A percentile compares a stretch with the other conserved stretches of the same genome.
phyloP scores from a whole-genome alignment of 257 asterid species.

The Dorcoceras hygrometricum region DNA sequence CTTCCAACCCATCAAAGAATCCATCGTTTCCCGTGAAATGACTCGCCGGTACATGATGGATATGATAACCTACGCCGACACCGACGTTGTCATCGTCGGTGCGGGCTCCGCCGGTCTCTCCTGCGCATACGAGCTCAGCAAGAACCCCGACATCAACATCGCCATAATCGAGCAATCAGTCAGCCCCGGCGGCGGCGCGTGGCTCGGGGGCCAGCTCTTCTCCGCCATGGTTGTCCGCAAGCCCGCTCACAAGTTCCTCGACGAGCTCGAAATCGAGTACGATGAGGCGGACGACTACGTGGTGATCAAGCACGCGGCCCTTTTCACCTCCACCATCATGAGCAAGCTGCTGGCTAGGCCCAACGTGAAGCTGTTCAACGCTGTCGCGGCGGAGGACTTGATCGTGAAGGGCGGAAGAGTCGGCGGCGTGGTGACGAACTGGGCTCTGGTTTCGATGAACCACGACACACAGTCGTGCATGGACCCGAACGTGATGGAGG shows the following conservation, averaged over 20 bases:
- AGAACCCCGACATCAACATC: conserved; percentile 36
- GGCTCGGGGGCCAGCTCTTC: conserved; percentile 60
- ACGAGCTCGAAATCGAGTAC: conserved; percentile 42
- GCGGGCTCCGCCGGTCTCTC: conserved; percentile 51
- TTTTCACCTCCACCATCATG: conserved; percentile 57
- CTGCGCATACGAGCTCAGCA: conserved; percentile 52
- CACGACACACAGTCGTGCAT: conserved; percentile 60
- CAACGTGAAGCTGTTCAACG: conserved; percentile 53
- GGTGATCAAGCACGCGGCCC: conserved; percentile 51
- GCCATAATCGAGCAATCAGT: conserved; percentile 56
- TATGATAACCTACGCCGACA: conserved; percentile 54
- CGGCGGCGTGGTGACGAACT: conserved; percentile 53
- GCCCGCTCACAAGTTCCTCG: conserved; percentile 48
- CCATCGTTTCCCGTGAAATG: conserved; percentile 51
- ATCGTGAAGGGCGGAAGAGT: conserved; percentile 52
- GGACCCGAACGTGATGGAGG: conserved; percentile 66
- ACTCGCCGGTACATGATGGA: conserved; percentile 51
- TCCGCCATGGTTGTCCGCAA: conserved; percentile 54
- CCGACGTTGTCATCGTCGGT: conserved; percentile 49
- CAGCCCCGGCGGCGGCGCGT: conserved; percentile 60
- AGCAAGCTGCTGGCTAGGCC: conserved; percentile 52
- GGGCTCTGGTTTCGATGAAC: conserved; percentile 58
- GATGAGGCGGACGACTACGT: conserved; percentile 57
- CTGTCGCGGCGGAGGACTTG: conserved; percentile 54
- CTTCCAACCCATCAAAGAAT: conserved; percentile 47